Conservation (phyloP, 257 asterid species). For the Coffea canephora region DNA sequence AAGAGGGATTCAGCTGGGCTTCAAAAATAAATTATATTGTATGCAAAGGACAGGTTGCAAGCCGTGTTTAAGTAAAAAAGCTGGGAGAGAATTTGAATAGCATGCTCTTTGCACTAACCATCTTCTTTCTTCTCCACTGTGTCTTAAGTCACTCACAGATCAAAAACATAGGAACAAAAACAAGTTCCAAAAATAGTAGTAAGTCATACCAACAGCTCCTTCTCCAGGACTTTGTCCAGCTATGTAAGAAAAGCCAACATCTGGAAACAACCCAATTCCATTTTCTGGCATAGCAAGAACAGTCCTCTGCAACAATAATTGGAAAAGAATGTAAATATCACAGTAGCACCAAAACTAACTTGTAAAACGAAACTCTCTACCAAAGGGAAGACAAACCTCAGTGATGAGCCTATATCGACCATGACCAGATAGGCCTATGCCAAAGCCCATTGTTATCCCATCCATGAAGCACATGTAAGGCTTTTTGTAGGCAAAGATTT, state of each 20-base stretch:
- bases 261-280: constrained; percentile 95
- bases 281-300: constrained; percentile 98
- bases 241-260: constrained; percentile 93
- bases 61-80: not conserved
- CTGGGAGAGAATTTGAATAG: not conserved
- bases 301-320: constrained; percentile 61
- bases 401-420: constrained; percentile 87
- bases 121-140: not conserved
- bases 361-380: constrained; percentile 1
- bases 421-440: constrained; percentile 93
- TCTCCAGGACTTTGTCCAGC: constrained; percentile 97
- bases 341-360: not conserved
- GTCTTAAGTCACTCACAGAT: not conserved
- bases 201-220: constrained; percentile 81
- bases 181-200: constrained; percentile 15
- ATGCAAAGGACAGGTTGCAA: not conserved
- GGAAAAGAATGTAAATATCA: not conserved
- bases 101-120: not conserved
- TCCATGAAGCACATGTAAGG: constrained; percentile 95
- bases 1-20: not conserved
- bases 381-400: constrained; percentile 48
- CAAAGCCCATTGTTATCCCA: constrained; percentile 98
- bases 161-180: constrained; percentile 6
- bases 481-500: constrained; percentile 80
- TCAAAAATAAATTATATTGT: not conserved